phyloP scores from a whole-genome alignment of 441 rosid genomes.

The Adansonia madagascariensis region DNA sequence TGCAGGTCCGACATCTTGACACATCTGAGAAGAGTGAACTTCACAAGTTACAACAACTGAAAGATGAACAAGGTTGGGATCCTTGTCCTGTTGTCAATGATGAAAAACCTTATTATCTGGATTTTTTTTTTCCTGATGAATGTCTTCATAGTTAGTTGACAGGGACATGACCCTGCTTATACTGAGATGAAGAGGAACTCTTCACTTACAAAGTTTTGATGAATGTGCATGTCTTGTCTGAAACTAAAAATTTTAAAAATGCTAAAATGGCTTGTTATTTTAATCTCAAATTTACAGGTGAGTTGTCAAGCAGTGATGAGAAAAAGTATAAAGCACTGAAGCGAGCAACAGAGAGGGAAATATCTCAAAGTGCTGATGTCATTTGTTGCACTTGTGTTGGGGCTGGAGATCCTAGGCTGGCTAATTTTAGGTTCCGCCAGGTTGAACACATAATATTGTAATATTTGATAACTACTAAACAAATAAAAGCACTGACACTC shows the following conservation, averaged over 20 bases:
- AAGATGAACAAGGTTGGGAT: constrained; percentile 94
- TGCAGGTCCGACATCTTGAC: constrained; percentile 97
- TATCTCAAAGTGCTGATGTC: constrained; percentile 99
- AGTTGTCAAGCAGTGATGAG: constrained; percentile 97
- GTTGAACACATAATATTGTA: constrained; percentile 39
- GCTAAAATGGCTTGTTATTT: constrained; percentile 9
- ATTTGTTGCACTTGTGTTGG: constrained; percentile 99
- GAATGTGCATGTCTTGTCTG: constrained; percentile 10
- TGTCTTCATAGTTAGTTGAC: not conserved
- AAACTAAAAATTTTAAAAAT: not conserved
- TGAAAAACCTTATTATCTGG: not conserved
- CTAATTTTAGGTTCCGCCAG: constrained; percentile 99
- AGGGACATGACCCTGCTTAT: not conserved
- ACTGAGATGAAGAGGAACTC: not conserved
- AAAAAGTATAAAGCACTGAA: constrained; percentile 94
- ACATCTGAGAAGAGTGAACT: constrained; percentile 99
- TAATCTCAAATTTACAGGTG: constrained; percentile 58
- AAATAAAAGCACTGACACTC: constrained; percentile 30
- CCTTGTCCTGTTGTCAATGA: not conserved
- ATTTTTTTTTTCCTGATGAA: not conserved
- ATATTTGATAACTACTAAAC: not conserved
- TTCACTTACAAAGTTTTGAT: constrained; percentile 3
- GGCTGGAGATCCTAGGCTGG: constrained; percentile 96
- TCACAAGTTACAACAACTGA: constrained; percentile 93
- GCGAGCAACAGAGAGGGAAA: constrained; percentile 96